phyloP scores from a whole-genome alignment of 768 basidiomycete genomes.

The Paxillus involutus region DNA sequence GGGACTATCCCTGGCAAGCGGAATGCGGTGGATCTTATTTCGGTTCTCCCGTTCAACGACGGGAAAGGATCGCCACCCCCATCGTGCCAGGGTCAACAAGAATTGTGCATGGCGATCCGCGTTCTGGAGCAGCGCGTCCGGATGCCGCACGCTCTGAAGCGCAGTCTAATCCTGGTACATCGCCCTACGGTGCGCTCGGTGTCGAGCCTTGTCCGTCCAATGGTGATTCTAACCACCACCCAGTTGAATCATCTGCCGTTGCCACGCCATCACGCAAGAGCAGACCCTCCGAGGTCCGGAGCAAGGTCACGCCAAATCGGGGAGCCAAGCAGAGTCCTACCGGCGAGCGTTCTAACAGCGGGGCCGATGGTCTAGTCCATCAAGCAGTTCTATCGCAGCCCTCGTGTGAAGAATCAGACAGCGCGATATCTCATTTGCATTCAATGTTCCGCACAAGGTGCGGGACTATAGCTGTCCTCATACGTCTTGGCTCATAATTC shows the following conservation, averaged over 20 bases:
- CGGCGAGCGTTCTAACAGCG: background rate
- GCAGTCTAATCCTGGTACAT: no score
- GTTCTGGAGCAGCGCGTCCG: background rate
- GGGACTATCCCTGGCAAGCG: conserved; percentile 7
- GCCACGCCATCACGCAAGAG: background rate
- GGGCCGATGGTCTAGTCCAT: background rate
- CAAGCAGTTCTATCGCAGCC: no score
- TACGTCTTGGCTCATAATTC: no score
- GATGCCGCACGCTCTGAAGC: no score
- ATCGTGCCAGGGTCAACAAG: background rate
- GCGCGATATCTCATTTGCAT: no score
- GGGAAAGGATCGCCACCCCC: conserved; percentile 2
- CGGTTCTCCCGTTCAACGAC: conserved; percentile 4
- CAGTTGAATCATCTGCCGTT: background rate
- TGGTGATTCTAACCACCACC: no score
- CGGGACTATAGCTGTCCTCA: no score
- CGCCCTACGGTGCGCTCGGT: no score
- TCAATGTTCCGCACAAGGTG: no score
- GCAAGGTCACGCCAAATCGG: background rate
- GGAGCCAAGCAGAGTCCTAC: background rate
- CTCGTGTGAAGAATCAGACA: no score
- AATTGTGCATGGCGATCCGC: conserved; percentile 3
- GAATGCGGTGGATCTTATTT: conserved; percentile 7
- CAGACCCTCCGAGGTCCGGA: background rate
- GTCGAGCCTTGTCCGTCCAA: no score